Evolutionary conservation across 2,329 filamentous ascomycete species (phyloP), one percentile per base, ranked within the genome.

Genomic region (Colletotrichum abscissum): DNA sequence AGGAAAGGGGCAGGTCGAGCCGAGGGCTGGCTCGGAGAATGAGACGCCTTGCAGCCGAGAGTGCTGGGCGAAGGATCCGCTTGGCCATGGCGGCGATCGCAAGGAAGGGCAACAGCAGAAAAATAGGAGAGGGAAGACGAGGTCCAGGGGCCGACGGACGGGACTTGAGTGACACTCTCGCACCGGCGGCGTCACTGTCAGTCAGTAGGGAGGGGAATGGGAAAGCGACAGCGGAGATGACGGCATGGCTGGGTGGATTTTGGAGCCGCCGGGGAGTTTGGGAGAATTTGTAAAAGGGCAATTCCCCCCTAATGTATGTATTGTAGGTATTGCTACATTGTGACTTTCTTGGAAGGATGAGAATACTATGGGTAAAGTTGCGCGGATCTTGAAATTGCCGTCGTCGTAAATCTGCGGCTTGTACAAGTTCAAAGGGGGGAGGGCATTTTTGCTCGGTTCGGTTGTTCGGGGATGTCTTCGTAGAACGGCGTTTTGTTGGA

Each of bases 21-120:
- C 71, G 71, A 70, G 56, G 67, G 69, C 28, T 63, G 46, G 56
- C 60, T 71, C 60, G 67, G 56, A 65, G 62, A 58, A 73, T 30
- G 67, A 66, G 35, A 57, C 60, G 26, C 14, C 26, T 49, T 70
- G 71, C 55, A 71, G 55, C 71, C 71, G 67, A 66, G 67, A 66
- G 35, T 22, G 56, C 60, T 65, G 65, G 58, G 33, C 59, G 52
- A 58, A 69, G 19, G 65, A 69, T 72, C 69, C 69, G 58, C 65
- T 69, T 30, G 69, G 52, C 58, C 69, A 72, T 72, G 65, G 65
- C 42, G 42, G 42, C 64, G 52, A 63, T 72, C 69, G 52, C 62
- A 49, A 58, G 65, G 57, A 49, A 65, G 22, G 38, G 38, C 5
- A 38, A 7, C 12, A 38, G 5, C 11, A 38, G 12, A 38, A 38